Percentiles rank a stretch among this genome's conserved stretches.
These are phyloP conservation scores for Nannizzia gypsea DNA, from an alignment of 2,329 filamentous ascomycete genomes.

Conservation along the genomic window DNA sequence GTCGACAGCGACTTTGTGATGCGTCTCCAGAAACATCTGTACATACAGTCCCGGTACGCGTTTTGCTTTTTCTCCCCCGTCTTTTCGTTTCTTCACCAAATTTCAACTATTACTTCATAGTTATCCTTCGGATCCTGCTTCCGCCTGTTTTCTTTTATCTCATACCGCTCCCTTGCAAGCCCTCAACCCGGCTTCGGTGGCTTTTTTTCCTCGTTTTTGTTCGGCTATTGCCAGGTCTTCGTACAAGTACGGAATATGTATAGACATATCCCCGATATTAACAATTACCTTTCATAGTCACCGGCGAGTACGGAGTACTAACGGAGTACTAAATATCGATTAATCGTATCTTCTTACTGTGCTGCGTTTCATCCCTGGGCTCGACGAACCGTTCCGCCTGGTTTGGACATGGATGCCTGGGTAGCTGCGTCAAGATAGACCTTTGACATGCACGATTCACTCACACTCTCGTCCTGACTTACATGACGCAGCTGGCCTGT, in stretches of 20 bases:
- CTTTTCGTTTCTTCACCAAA: not conserved
- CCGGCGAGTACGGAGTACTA: too few relatives aligned
- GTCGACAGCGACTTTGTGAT: not conserved
- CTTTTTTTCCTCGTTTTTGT: not conserved
- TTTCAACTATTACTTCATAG: not conserved
- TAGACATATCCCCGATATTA: not conserved
- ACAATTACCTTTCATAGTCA: too few relatives aligned
- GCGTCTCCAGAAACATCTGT: not conserved
- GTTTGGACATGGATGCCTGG: not conserved
- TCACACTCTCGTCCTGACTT: too few relatives aligned
- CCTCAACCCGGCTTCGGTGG: too few relatives aligned
- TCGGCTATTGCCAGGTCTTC: not conserved
- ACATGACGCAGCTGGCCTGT: too few relatives aligned
- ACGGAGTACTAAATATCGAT: too few relatives aligned
- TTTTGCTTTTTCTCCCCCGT: not conserved
- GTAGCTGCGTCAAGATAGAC: not conserved
- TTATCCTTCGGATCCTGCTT: not conserved
- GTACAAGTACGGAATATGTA: not conserved
- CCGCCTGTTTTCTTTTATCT: not conserved
- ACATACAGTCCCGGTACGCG: too few relatives aligned
- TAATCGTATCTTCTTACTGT: not conserved
- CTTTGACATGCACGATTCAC: not conserved
- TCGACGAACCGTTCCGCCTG: not conserved
- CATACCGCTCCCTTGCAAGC: not conserved
- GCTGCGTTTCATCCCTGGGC: not conserved